Percentiles rank a stretch among this genome's conserved stretches.
Conservation (phyloP, 768 basidiomycete species). For the Tulasnella sp. region DNA sequence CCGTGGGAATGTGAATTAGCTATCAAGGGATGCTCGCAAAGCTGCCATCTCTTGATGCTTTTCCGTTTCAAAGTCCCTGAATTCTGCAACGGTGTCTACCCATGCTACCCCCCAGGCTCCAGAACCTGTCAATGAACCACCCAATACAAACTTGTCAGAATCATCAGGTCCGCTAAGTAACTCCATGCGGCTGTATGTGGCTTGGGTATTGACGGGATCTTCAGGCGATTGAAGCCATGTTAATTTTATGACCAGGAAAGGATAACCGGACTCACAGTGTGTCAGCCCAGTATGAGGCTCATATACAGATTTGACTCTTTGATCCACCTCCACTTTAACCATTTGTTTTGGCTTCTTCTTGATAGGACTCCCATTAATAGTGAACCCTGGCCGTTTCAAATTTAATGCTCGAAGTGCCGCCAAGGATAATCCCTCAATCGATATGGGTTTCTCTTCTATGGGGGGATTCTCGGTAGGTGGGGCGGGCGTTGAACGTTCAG, state of each 20-base stretch:
- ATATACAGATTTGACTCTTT: constrained; percentile 54
- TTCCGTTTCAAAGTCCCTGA: constrained; percentile 5
- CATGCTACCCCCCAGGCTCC: constrained; percentile 72
- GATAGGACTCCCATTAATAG: constrained; percentile 23
- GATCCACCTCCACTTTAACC: constrained; percentile 22
- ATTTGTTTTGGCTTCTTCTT: constrained; percentile 22
- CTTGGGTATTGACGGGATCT: constrained; percentile 73
- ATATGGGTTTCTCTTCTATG: background rate
- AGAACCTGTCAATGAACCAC: constrained; percentile 62
- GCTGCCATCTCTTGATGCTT: constrained; percentile 14
- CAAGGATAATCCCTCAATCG: constrained; percentile 5
- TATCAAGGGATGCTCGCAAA: no score
- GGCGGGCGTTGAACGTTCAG: background rate
- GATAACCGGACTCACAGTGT: constrained; percentile 41
- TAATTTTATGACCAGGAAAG: constrained; percentile 8
- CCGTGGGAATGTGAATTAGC: no score
- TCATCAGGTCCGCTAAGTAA: constrained; percentile 34
- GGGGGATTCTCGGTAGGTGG: background rate
- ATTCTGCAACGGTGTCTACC: constrained; percentile 38
- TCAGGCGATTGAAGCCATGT: constrained; percentile 8
- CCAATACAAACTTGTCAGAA: constrained; percentile 38
- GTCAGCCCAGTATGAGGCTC: constrained; percentile 70
- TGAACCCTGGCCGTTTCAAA: constrained; percentile 16
- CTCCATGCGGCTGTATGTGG: constrained; percentile 51
- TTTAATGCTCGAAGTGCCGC: constrained; percentile 10